Conservation (phyloP, 139 green algal genomes). For the Chlorella sp. region DNA sequence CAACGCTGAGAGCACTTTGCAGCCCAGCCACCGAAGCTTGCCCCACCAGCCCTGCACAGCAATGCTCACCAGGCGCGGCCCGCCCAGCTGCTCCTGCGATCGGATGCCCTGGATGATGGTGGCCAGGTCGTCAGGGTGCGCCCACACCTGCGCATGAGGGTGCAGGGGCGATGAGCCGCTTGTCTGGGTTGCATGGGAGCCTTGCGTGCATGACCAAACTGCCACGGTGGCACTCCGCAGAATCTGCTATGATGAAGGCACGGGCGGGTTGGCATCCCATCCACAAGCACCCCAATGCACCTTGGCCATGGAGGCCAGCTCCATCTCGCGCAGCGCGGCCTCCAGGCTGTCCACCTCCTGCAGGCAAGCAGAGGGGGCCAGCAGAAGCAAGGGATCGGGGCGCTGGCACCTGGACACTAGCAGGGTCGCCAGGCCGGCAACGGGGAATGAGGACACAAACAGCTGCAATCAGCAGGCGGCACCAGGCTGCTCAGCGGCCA, state of each 20-base stretch:
- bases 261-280: no score
- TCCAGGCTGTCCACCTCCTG: slow-evolving; percentile 41
- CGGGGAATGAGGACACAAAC: not conserved
- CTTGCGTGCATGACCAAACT: no score
- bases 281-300: no score
- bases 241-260: no score
- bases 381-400: not conserved
- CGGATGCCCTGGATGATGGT: slow-evolving; percentile 43
- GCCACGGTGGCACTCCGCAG: no score
- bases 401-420: no score
- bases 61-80: not conserved
- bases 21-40: no score
- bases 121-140: slow-evolving; percentile 64
- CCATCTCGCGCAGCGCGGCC: slow-evolving; percentile 36
- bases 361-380: no score
- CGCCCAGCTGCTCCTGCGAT: not conserved
- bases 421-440: not conserved
- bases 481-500: not conserved
- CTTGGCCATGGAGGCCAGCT: slow-evolving; percentile 62
- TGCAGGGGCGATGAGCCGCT: no score
- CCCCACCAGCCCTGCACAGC: no score
- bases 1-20: no score
- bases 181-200: no score
- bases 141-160: slow-evolving; percentile 38
- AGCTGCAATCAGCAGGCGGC: not conserved